Evolutionary conservation across 768 basidiomycete genomes (phyloP).

Genomic region (Boletus coccyginus): DNA sequence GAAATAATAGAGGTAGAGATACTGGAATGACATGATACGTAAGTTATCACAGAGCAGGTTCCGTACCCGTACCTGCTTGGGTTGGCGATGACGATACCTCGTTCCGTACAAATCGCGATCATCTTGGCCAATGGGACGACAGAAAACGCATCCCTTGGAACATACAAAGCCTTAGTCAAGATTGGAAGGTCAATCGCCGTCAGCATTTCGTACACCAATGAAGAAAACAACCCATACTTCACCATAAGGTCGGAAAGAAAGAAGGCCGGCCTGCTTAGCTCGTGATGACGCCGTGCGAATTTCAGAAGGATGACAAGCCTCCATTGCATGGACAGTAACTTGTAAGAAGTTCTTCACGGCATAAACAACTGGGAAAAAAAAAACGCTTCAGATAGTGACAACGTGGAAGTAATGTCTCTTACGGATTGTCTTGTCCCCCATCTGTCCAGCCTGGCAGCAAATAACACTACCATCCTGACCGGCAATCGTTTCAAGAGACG

Average conservation of each 20-base stretch:
- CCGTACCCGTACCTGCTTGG: slow-evolving; percentile 55
- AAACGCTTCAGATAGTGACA: slow-evolving; percentile 4
- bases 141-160: slow-evolving; percentile 68
- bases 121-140: slow-evolving; percentile 59
- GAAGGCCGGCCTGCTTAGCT: slow-evolving; percentile 17
- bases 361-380: slow-evolving; percentile 60
- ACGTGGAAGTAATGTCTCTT: slow-evolving; percentile 13
- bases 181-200: not conserved
- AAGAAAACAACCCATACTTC: slow-evolving; percentile 45
- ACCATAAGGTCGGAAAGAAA: slow-evolving; percentile 61
- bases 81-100: slow-evolving; percentile 63
- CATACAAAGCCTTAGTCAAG: slow-evolving; percentile 52
- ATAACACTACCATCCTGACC: slow-evolving; percentile 52
- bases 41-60: not conserved
- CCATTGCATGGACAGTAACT: slow-evolving; percentile 57
- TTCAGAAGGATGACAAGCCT: slow-evolving; percentile 47
- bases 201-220: not conserved
- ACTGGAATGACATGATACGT: slow-evolving; percentile 26
- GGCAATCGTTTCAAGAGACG: slow-evolving; percentile 61
- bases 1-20: slow-evolving; percentile 40
- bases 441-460: slow-evolving; percentile 57
- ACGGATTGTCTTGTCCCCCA: slow-evolving; percentile 59
- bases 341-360: slow-evolving; percentile 61
- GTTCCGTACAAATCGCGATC: slow-evolving; percentile 62
- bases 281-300: slow-evolving; percentile 37